Percentiles rank a stretch among this genome's conserved stretches.
These are phyloP conservation scores for Termitomyces sp. DNA, from an alignment of 768 basidiomycete genomes.

Conservation along the genomic window DNA sequence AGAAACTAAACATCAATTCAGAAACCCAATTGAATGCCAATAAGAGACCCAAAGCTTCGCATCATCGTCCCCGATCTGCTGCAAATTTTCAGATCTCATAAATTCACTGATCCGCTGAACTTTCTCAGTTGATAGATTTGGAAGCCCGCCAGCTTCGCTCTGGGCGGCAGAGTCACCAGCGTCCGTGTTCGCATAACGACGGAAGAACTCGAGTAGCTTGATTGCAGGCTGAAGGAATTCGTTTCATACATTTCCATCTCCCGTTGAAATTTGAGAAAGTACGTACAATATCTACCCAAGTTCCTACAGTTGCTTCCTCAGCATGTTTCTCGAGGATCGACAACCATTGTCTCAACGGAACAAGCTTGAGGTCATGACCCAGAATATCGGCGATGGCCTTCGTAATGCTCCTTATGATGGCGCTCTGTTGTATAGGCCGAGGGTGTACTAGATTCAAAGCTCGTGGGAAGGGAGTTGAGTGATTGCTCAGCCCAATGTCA, in stretches of 20 bases:
- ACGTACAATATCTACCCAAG: slow-evolving; percentile 3
- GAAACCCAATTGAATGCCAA: slow-evolving; percentile 3
- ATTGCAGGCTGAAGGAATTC: slow-evolving; percentile 23
- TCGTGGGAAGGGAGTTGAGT: slow-evolving; percentile 10
- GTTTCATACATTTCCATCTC: background rate
- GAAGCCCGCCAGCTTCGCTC: slow-evolving; percentile 5
- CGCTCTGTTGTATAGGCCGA: slow-evolving; percentile 21
- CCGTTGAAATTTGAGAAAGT: background rate
- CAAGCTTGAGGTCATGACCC: background rate
- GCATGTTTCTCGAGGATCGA: slow-evolving; percentile 9
- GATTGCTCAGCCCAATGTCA: slow-evolving; percentile 21
- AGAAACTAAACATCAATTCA: background rate
- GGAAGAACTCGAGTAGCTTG: slow-evolving; percentile 30
- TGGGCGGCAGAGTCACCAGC: background rate
- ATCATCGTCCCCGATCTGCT: slow-evolving; percentile 2
- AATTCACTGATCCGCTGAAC: background rate
- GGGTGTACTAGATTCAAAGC: slow-evolving; percentile 29
- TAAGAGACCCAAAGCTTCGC: slow-evolving; percentile 8
- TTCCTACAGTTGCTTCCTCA: background rate
- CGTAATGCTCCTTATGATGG: slow-evolving; percentile 2
- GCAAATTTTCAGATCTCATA: background rate
- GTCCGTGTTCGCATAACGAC: slow-evolving; percentile 14
- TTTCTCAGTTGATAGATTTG: slow-evolving; percentile 3
- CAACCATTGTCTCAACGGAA: slow-evolving; percentile 16
- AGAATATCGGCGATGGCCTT: slow-evolving; percentile 1